Evolutionary conservation across 192 early-diverging fungal genomes (phyloP), one percentile per base, ranked within the genome.

Genomic region (Allomyces arbusculus): DNA sequence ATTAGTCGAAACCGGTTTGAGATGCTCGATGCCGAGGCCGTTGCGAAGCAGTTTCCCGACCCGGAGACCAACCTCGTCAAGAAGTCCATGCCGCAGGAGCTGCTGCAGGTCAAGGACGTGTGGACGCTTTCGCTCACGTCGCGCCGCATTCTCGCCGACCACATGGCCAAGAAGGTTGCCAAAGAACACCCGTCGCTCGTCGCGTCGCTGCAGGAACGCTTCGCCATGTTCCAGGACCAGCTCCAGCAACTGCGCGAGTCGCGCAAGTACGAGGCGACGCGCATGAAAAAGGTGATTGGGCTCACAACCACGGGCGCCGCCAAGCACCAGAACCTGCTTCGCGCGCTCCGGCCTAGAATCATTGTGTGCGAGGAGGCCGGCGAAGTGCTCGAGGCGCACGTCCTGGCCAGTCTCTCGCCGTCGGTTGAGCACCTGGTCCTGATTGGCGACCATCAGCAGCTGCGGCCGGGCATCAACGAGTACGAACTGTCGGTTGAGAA

Each of bases 251-350:
- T 65, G 74, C 75, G 24, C 63, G 66, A 7, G 67, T 72, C 24
- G 64, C 67, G 62, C 67, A 50, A 22, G 68, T 77, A 43, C 68
- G 50, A 58, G 50, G 50, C 50, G 50, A 58, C 77, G 1, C 63
- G 67, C 24, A 24, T 65, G 8, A 58, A 65, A 28, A 61, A 73
- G 6, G 77, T 85, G 10, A 74, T 85, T 22, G 84, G 80, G 2
- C 77, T 80, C 69, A 85, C 84, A 0, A 85, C 84, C 23, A 77
- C 70, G n/a, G 84, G 82, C 14, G 80, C 82, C 10, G 81, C 84
- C 24, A 81, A 78, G 63, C 50, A 65, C 45, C 74, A 80, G 63
- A 67, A 58, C 5, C 12, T 58, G 16, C 12, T 58, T n/a, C 16
- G 20, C 16, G 50, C 50, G 50, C 20, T 58, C 16, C 50, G 50